Conservation (phyloP, 345 rosid genomes). For the Gossypium sturtianum region DNA sequence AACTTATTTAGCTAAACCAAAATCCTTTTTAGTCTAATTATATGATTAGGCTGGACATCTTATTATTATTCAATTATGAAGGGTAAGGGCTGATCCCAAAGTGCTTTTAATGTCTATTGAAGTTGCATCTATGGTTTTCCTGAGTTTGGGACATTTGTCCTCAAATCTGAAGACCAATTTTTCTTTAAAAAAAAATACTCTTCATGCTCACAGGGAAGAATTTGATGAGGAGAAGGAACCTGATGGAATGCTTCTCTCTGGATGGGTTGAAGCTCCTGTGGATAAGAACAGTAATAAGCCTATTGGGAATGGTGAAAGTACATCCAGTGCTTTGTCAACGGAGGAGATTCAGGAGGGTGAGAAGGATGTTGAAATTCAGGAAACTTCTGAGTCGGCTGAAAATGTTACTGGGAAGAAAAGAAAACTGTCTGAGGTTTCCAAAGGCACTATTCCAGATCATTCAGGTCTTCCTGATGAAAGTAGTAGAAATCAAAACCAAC, state of each 20-base stretch:
- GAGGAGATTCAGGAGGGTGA: slow-evolving; percentile 15
- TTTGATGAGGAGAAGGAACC: not conserved
- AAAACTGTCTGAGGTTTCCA: slow-evolving; percentile 27
- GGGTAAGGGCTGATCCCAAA: not conserved
- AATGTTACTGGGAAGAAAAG: not conserved
- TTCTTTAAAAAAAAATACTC: not conserved
- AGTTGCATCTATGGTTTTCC: not conserved
- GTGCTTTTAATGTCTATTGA: not conserved
- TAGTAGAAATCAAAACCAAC: slow-evolving; percentile 29
- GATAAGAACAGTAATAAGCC: slow-evolving; percentile 47
- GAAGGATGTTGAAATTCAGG: slow-evolving; percentile 4
- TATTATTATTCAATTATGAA: not conserved
- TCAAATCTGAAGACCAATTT: not conserved
- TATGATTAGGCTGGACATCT: not conserved
- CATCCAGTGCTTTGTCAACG: slow-evolving; percentile 36
- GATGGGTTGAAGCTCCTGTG: slow-evolving; percentile 84
- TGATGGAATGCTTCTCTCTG: not conserved
- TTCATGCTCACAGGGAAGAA: not conserved
- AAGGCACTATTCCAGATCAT: slow-evolving; percentile 15
- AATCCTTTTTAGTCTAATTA: not conserved
- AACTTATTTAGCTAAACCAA: not conserved
- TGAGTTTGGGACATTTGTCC: not conserved
- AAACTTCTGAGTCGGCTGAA: not conserved
- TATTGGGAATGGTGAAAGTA: slow-evolving; percentile 43
- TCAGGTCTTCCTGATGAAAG: slow-evolving; percentile 20